These are phyloP conservation scores for Macrophomina phaseolina DNA, from an alignment of 2,329 filamentous ascomycete species.

Conservation along the genomic window DNA sequence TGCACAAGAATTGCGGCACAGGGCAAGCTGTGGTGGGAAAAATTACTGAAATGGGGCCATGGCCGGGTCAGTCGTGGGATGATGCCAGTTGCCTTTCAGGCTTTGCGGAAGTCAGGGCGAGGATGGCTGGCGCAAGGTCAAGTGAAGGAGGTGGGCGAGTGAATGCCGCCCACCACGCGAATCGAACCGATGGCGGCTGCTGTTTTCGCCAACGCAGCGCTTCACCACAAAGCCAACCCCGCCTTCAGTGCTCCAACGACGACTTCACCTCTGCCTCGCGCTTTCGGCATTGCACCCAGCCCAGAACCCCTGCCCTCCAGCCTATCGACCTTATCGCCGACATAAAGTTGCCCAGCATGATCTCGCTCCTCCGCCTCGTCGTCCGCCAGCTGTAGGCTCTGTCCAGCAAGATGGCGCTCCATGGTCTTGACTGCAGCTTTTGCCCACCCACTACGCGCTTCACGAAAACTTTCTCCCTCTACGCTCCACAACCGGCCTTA, in stretches of 20 bases:
- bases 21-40: too few relatives aligned
- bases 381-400: conserved; percentile 17
- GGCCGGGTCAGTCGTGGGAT: too few relatives aligned
- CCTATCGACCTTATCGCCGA: conserved; percentile 23
- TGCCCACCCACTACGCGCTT: neutral
- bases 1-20: too few relatives aligned
- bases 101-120: neutral
- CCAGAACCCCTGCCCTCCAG: conserved; percentile 5
- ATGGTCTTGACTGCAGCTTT: neutral
- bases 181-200: conserved; percentile 8
- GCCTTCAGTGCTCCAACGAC: neutral
- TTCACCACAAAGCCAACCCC: conserved; percentile 22
- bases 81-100: too few relatives aligned
- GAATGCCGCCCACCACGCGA: conserved; percentile 4
- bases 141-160: neutral
- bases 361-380: neutral
- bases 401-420: conserved; percentile 15
- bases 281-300: conserved; percentile 3
- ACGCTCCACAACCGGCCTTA: neutral
- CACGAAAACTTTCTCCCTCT: conserved; percentile 7
- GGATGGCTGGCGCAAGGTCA: neutral
- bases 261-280: conserved; percentile 12
- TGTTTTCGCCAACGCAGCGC: conserved; percentile 2
- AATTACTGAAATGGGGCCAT: too few relatives aligned
- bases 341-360: conserved; percentile 19